Conservation (phyloP, 106 monocot genomes). For the Phalaenopsis aphrodite region DNA sequence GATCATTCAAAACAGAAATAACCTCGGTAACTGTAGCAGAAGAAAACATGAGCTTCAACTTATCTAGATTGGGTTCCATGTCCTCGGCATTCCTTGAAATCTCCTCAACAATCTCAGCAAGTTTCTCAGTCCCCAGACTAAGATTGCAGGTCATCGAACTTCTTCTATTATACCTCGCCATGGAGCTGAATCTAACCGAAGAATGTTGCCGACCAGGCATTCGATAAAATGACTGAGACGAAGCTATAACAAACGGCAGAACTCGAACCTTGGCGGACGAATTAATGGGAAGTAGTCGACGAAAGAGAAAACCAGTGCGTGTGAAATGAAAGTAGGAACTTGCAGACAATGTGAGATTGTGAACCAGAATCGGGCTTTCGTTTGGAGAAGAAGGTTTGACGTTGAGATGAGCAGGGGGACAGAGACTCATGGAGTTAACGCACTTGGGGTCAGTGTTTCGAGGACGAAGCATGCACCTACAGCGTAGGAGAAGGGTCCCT, state of each 20-base stretch:
- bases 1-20: conserved; percentile 27
- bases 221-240: conserved; percentile 2
- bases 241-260: not conserved
- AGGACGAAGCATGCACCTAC: not conserved
- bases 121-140: not conserved
- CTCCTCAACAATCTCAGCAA: conserved; percentile 27
- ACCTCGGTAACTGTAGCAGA: conserved; percentile 14
- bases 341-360: not conserved
- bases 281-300: not conserved
- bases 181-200: not conserved
- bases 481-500: not conserved
- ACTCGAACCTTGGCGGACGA: not conserved
- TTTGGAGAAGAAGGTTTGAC: not conserved
- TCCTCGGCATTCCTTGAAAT: conserved; percentile 18
- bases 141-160: not conserved
- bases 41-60: conserved; percentile 21
- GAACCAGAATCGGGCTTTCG: not conserved
- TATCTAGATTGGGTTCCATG: conserved; percentile 28
- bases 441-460: not conserved
- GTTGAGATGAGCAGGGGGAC: not conserved
- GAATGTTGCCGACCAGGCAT: not conserved
- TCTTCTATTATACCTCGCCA: not conserved
- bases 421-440: not conserved
- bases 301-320: not conserved
- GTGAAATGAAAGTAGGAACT: not conserved